These are phyloP conservation scores for Exophiala xenobiotica DNA, from an alignment of 2,329 filamentous ascomycete species.

Conservation along the genomic window DNA sequence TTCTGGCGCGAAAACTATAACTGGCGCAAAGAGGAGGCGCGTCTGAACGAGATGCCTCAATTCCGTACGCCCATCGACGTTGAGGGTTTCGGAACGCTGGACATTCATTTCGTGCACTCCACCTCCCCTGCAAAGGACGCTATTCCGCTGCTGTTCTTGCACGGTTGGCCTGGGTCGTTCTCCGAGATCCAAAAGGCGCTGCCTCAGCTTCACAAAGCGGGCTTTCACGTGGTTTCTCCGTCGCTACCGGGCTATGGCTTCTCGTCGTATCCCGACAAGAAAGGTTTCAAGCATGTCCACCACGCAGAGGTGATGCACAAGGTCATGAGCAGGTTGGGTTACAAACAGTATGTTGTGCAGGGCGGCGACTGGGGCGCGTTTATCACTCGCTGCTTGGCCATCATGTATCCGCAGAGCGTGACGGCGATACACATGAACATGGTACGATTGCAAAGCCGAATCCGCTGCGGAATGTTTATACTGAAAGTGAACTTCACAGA, in stretches of 20 bases:
- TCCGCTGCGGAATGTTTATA: too few species aligned
- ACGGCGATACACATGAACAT: too few species aligned
- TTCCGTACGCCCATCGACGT: slow-evolving; percentile 49
- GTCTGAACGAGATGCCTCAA: slow-evolving; percentile 60
- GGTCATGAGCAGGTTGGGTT: slow-evolving; percentile 68
- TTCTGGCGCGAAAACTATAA: slow-evolving; percentile 49
- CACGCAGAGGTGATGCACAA: slow-evolving; percentile 66
- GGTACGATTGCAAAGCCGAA: too few species aligned
- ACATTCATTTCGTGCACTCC: slow-evolving; percentile 30
- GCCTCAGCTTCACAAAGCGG: too few species aligned
- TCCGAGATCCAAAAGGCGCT: slow-evolving; percentile 59
- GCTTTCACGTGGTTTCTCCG: slow-evolving; percentile 35
- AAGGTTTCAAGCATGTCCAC: slow-evolving; percentile 58
- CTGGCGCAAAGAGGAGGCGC: slow-evolving; percentile 60
- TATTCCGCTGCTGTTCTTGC: slow-evolving; percentile 37
- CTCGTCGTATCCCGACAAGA: slow-evolving; percentile 26
- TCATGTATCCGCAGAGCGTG: slow-evolving; percentile 51
- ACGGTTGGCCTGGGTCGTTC: slow-evolving; percentile 41
- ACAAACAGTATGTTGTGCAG: slow-evolving; percentile 59
- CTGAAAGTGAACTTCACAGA: too few species aligned
- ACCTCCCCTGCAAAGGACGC: slow-evolving; percentile 30
- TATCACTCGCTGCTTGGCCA: slow-evolving; percentile 62
- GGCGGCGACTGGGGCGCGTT: slow-evolving; percentile 69
- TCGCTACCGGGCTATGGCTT: slow-evolving; percentile 34
- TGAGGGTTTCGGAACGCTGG: slow-evolving; percentile 66